A percentile compares a stretch with the other conserved stretches of the same genome.
Evolutionary conservation across 2,329 filamentous ascomycete genomes (phyloP).

Genomic region (Colletotrichum magnum): DNA sequence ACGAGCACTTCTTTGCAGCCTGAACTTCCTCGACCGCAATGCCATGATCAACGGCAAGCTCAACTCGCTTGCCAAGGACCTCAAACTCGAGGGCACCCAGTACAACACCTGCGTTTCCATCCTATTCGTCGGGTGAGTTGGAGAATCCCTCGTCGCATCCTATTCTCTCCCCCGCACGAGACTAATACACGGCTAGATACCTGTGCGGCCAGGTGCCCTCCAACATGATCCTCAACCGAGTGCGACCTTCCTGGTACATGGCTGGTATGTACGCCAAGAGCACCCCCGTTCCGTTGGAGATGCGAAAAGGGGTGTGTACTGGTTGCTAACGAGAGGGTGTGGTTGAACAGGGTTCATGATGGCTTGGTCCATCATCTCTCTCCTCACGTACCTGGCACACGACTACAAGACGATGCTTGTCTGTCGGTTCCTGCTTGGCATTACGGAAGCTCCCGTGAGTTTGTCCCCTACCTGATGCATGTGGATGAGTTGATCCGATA

Average conservation of each 20-base stretch:
- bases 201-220: conserved; percentile 45
- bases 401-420: conserved; percentile 33
- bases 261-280: conserved; percentile 10
- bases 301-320: not conserved
- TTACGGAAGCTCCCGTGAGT: conserved; percentile 32
- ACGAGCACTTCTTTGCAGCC: conserved; percentile 29
- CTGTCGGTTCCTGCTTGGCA: conserved; percentile 39
- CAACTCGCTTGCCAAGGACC: conserved; percentile 47
- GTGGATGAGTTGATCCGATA: not conserved
- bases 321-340: not conserved
- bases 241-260: conserved; percentile 42
- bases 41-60: conserved; percentile 49
- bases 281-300: not conserved
- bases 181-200: conserved; percentile 16
- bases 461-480: not conserved
- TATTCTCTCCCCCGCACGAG: conserved; percentile 44
- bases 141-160: conserved; percentile 44
- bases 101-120: conserved; percentile 46
- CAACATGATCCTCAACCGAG: conserved; percentile 52
- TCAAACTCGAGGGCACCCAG: conserved; percentile 47
- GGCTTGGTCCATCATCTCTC: conserved; percentile 36
- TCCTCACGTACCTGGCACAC: conserved; percentile 32
- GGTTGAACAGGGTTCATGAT: conserved; percentile 34
- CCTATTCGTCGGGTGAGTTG: conserved; percentile 43
- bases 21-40: conserved; percentile 48